These are phyloP conservation scores for Jacaranda copaia DNA, from an alignment of 257 asterid species.

Conservation along the genomic window DNA sequence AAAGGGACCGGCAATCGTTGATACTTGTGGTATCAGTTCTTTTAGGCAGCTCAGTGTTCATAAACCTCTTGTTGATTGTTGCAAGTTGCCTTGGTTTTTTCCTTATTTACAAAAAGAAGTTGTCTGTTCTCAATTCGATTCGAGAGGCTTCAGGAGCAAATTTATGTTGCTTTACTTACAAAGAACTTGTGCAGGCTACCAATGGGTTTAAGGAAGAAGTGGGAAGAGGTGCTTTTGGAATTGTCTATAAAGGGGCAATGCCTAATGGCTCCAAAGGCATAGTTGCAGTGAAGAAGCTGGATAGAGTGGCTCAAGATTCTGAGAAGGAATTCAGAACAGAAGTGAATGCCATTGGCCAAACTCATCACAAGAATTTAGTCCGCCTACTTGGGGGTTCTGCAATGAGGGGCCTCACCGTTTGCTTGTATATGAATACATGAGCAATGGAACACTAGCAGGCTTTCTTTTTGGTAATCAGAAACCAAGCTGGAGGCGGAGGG, in stretches of 20 bases:
- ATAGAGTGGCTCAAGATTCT: conserved; percentile 47
- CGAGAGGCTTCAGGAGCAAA: conserved; percentile 22
- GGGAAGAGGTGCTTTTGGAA: conserved; percentile 72
- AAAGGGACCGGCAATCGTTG: conserved; percentile 32
- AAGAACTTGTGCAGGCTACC: conserved; percentile 53
- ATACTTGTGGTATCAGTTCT: conserved; percentile 50
- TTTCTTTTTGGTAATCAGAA: conserved; percentile 49
- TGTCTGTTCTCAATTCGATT: background rate
- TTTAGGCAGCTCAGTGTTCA: conserved; percentile 56
- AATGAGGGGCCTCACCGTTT: conserved; percentile 54
- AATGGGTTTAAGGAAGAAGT: conserved; percentile 51
- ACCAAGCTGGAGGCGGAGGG: conserved; percentile 60
- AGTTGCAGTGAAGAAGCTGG: conserved; percentile 65
- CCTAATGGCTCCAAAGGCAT: background rate
- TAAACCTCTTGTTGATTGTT: conserved; percentile 43
- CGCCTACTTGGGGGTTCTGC: conserved; percentile 66
- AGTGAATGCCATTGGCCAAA: conserved; percentile 58
- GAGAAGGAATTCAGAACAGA: conserved; percentile 74
- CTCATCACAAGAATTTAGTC: conserved; percentile 73
- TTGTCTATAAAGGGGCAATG: conserved; percentile 61
- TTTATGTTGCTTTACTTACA: conserved; percentile 45
- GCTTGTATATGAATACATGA: conserved; percentile 16
- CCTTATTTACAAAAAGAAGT: conserved; percentile 33
- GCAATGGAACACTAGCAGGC: conserved; percentile 53
- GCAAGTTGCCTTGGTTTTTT: conserved; percentile 38